phyloP scores from a whole-genome alignment of 768 basidiomycete genomes.

The Rhizopogon vinicolor region DNA sequence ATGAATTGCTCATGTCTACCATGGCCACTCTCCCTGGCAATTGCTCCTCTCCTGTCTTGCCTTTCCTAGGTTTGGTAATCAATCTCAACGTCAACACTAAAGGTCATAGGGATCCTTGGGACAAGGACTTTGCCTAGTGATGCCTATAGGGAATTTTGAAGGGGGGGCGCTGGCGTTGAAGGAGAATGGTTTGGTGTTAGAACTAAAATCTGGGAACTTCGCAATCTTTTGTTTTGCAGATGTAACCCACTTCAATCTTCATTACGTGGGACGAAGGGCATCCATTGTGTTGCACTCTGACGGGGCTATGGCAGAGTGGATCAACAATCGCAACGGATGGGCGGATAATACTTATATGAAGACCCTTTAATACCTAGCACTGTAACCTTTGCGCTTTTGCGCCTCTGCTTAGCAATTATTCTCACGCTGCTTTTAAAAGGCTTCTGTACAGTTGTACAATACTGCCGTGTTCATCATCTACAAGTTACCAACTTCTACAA shows the following conservation, averaged over 20 bases:
- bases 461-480: no score
- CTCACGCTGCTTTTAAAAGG: no score
- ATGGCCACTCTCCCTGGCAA: not conserved
- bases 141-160: not conserved
- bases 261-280: not conserved
- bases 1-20: not conserved
- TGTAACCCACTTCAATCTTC: constrained; percentile 4
- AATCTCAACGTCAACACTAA: constrained; percentile 4
- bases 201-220: not conserved
- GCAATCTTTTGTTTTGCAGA: not conserved
- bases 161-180: constrained; percentile 1
- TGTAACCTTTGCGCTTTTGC: no score
- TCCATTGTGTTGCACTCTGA: constrained; percentile 6
- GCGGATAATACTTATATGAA: not conserved
- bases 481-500: no score
- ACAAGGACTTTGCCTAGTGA: not conserved
- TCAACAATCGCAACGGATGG: not conserved
- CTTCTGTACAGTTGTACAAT: no score
- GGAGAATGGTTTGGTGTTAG: constrained; percentile 4
- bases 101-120: constrained; percentile 1
- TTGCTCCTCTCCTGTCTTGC: not conserved
- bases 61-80: not conserved
- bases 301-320: not conserved
- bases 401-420: no score
- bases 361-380: not conserved